Evolutionary conservation across 1,284 basidiomycete genomes (phyloP), one percentile per base, ranked within the genome.

Genomic region (Cryptococcus hybrid): DNA sequence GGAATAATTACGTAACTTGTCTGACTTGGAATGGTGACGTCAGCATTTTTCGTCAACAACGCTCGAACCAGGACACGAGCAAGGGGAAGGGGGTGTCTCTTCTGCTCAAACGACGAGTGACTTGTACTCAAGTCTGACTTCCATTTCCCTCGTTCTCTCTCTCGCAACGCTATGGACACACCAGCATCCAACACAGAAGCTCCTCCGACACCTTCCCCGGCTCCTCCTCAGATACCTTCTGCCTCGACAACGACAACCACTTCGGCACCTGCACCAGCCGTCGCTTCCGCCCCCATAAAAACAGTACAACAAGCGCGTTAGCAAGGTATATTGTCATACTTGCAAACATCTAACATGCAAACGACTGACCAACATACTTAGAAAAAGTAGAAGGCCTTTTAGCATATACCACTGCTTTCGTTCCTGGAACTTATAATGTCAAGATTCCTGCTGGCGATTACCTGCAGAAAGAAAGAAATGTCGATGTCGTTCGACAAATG

Each of bases 371-470:
- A 24, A 24, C 40, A 13, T n/a, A 47, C n/a, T 12, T 34, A 57
- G 59, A 54, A 63, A 47, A 69, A 49, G 47, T 59, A 3, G 66
- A 69, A 45, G 60, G 63, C 30, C 51, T 65, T 3, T 56, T 69
- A 7, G 59, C 67, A 7, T 71, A 71, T 55, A 76, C 74, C 3
- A 66, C 65, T 0, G 72, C 73, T 3, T 70, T 64, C 55, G 72
- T 75, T 0, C 74, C 74, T 1, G 68, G 68, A 30, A 53, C 70
- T 65, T 71, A 65, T 51, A 73, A 76, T 46, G 64, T 76, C 59
- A 73, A 69, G 60, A 73, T 73, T 50, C 74, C 74, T 2, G 71
- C 72, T n/a, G 74, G 74, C 45, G 70, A 73, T 50, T 76, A 67
- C 51, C 45, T 68, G 24, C 56, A 60, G 45, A 62, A 64, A 36